Evolutionary conservation across 1,284 basidiomycete species (phyloP), one percentile per base, ranked within the genome.

Genomic region (Amylostereum areolatum): DNA sequence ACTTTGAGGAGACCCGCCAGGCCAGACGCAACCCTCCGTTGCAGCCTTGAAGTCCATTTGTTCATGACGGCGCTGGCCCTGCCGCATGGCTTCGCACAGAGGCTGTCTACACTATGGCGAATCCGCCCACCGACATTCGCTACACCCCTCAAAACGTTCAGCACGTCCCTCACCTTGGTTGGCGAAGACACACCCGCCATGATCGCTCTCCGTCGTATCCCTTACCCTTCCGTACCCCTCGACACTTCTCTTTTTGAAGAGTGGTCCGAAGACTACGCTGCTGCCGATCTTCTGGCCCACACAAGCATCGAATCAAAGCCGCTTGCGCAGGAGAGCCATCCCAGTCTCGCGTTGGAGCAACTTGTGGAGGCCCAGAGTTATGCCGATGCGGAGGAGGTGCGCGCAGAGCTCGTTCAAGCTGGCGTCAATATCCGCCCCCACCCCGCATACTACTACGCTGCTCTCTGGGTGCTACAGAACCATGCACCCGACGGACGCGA

Each of bases 161-260:
- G 52, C 39, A 53, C 55, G 18, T 53, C 48, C 10, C 3, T 51
- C 4, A 32, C 40, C 31, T 1, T 32, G 7, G 28, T 42, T 31
- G 24, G 12, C 2, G 52, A 56, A 41, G 66, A 67, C 39, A 61
- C 65, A 4, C 62, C 65, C 3, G 56, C 61, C 5, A 62, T 65
- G 62, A 55, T 56, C 7, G 61, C 62, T 27, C 55, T 67, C 7
- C 57, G 50, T 37, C 51, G 59, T 1, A 51, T 58, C 32, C 61
- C 62, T n/a, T 64, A 66, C 40, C 62, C 64, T 2, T 45, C 52
- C 2, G 30, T 46, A 2, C 52, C 57, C 4, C 59, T 58, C 11
- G 65, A 68, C 49, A 24, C 56, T 4, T 60, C 62, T 4, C 42
- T 69, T 2, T 69, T 69, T 51, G 67, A 69, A 43, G 58, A 63